Base-by-base conservation (phyloP, 441 rosid genomes). In the Geranium incanum region DNA sequence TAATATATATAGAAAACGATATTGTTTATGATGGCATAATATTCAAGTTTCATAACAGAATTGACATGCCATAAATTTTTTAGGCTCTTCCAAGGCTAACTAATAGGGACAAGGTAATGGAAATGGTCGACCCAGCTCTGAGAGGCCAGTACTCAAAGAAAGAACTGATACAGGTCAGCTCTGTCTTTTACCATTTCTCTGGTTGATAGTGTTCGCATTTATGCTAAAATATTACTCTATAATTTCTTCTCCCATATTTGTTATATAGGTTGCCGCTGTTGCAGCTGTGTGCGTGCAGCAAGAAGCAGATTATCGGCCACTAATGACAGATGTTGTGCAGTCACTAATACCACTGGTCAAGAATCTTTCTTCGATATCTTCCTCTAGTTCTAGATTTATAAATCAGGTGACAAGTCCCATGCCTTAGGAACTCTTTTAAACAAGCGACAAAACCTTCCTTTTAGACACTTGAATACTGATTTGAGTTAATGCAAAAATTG, bases 71-170 rank as follows among this genome's bases (percentile, higher is more conserved):
- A 67, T 41, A 13, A 33, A 23, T 66, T 64, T 16, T 45, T 7
- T 78, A 91, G 98, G 96, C 98, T 64, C 98, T 88, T 81, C 96
- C 97, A 68, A 81, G 98, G 43, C 71, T 93, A 84, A 86, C 89
- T 21, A 83, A 80, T 72, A 84, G 95, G 79, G 93, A 89, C 16
- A 85, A 88, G 73, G 79, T 87, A 39, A 71, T 68, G 43, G 87
- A 88, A 75, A 93, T 89, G 97, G 89, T 88, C 39, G 98, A 93
- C 80, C 97, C 97, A 64, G 73, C 85, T 16, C 71, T 93, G 64
- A 68, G 77, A 75, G 92, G 93, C 48, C 81, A 83, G 70, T 93
- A 79, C 73, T 81, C 88, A 57, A 90, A 85, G 82, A 93, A 91
- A 77, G 95, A 89, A 72, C 79, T 93, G 66, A 80, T 91, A 69